phyloP scores from a whole-genome alignment of 106 monocot species.

The Dioscorea alata region DNA sequence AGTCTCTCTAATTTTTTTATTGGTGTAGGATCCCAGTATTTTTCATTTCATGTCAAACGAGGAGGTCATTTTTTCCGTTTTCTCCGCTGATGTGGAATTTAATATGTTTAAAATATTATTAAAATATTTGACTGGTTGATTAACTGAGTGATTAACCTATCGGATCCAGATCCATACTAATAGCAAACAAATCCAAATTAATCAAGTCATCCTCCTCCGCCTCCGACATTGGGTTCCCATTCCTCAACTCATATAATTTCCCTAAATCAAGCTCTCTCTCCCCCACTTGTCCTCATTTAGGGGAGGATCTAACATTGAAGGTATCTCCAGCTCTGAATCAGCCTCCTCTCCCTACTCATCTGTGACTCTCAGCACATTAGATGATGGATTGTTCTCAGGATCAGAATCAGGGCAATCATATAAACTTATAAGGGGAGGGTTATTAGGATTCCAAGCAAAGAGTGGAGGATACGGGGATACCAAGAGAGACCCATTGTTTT shows the following conservation, averaged over 20 bases:
- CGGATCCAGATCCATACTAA: too few species aligned
- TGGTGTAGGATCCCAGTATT: too few species aligned
- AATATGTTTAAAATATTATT: too few species aligned
- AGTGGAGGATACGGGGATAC: not conserved
- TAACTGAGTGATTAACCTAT: too few species aligned
- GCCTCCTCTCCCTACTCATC: slow-evolving; percentile 50
- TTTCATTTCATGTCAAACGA: too few species aligned
- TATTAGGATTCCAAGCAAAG: not conserved
- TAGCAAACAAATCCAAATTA: too few species aligned
- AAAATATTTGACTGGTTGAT: too few species aligned
- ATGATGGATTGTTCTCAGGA: not conserved
- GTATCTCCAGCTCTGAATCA: slow-evolving; percentile 19
- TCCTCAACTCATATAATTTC: not conserved
- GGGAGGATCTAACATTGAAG: slow-evolving; percentile 19
- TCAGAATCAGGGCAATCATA: not conserved
- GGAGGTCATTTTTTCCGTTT: too few species aligned
- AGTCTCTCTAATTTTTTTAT: too few species aligned
- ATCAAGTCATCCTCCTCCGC: slow-evolving; percentile 7
- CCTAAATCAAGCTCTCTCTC: not conserved
- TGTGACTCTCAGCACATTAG: slow-evolving; percentile 9
- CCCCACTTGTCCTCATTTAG: slow-evolving; percentile 39
- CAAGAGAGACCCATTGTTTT: not conserved
- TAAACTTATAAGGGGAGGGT: not conserved
- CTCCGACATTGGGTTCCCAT: not conserved
- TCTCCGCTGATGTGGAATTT: too few species aligned